Conservation (phyloP, 441 rosid species). For the Brassica hybrid region DNA sequence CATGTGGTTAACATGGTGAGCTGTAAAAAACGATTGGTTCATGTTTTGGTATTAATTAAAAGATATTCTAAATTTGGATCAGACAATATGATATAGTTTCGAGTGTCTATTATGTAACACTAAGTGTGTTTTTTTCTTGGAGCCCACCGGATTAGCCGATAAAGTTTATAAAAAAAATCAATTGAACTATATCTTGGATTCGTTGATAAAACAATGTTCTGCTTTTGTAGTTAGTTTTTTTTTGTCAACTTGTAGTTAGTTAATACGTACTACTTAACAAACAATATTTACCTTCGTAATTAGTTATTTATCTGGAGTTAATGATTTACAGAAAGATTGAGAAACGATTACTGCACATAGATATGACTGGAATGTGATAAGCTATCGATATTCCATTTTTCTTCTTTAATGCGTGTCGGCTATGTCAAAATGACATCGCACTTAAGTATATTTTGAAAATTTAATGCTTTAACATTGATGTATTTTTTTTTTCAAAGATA, state of each 20-base stretch:
- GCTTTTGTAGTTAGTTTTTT: neutral
- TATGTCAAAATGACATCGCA: neutral
- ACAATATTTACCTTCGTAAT: conserved; percentile 6
- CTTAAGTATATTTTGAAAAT: neutral
- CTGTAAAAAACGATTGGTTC: no score
- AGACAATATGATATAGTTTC: no score
- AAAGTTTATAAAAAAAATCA: neutral
- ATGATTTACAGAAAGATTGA: neutral
- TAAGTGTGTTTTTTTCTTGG: no score
- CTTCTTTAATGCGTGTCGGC: conserved; percentile 11
- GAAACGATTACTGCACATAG: neutral
- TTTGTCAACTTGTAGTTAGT: neutral
- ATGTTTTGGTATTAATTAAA: no score
- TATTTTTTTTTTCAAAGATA: neutral
- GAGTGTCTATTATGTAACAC: no score
- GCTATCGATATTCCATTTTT: neutral
- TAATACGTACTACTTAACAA: neutral
- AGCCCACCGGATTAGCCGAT: no score
- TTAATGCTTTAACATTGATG: neutral
- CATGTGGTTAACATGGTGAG: no score
- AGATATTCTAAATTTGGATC: no score
- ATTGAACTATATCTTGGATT: neutral
- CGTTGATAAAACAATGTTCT: conserved; percentile 12
- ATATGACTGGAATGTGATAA: conserved; percentile 1
- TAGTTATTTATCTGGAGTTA: neutral